These are phyloP conservation scores for Globisporangium megalacanthum DNA, from an alignment of 352 stramenopile species.

Conservation along the genomic window DNA sequence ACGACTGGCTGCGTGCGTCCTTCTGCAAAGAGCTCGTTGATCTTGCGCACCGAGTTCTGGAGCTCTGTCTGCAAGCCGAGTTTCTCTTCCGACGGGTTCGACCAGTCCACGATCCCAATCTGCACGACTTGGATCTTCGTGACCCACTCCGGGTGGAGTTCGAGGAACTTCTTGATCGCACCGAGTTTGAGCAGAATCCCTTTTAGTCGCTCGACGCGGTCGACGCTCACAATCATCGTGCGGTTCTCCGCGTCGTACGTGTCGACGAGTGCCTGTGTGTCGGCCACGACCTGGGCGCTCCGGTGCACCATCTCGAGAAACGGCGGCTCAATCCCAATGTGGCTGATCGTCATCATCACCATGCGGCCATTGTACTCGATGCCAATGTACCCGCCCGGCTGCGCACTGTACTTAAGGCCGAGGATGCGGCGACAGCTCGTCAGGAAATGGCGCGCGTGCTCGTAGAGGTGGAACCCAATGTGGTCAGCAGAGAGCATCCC, in stretches of 20 bases:
- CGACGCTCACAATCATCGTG: conserved; percentile 91
- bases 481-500: conserved; percentile 97
- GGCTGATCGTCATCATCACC: conserved; percentile 96
- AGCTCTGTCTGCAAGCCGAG: conserved; percentile 59
- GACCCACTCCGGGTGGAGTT: conserved; percentile 69
- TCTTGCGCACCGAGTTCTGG: conserved; percentile 49
- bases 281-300: conserved; percentile 46
- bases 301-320: conserved; percentile 70
- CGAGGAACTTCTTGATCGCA: conserved; percentile 94
- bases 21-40: conserved; percentile 54
- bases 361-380: conserved; percentile 97
- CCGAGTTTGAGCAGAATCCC: conserved; percentile 97
- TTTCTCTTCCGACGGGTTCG: conserved; percentile 69
- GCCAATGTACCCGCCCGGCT: conserved; percentile 88
- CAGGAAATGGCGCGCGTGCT: conserved; percentile 97
- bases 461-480: conserved; percentile 98
- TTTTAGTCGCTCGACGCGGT: conserved; percentile 95
- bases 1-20: conserved; percentile 46
- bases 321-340: conserved; percentile 95
- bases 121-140: conserved; percentile 85
- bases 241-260: conserved; percentile 54
- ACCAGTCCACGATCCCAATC: conserved; percentile 71
- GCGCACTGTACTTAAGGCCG: conserved; percentile 87
- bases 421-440: conserved; percentile 92
- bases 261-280: conserved; percentile 28